phyloP scores from a whole-genome alignment of 1,284 basidiomycete species.

The Marasmius tenuissimus region DNA sequence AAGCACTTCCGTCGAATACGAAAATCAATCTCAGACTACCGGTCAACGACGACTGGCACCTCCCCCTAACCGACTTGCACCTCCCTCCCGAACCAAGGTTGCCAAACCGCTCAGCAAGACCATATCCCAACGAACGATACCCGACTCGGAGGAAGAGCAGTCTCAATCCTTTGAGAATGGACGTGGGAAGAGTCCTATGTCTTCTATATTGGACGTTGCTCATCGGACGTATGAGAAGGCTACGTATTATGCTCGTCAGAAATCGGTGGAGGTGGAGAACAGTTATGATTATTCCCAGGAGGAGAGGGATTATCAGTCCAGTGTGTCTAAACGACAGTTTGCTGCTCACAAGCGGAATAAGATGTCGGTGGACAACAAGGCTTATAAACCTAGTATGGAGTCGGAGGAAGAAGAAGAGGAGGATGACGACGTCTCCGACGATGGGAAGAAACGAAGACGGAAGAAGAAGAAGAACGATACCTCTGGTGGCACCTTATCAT shows the following conservation, averaged over 20 bases:
- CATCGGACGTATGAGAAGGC: constrained; percentile 49
- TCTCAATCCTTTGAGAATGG: constrained; percentile 27
- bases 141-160: constrained; percentile 67
- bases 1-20: constrained; percentile 77
- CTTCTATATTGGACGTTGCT: constrained; percentile 53
- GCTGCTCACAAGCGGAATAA: constrained; percentile 50
- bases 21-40: constrained; percentile 59
- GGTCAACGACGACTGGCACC: constrained; percentile 53
- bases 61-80: constrained; percentile 46
- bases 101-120: constrained; percentile 52
- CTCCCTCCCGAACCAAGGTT: constrained; percentile 26
- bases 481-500: constrained; percentile 54
- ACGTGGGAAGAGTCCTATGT: constrained; percentile 66
- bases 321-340: constrained; percentile 28
- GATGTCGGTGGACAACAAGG: constrained; percentile 75
- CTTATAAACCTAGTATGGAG: constrained; percentile 69
- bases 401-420: constrained; percentile 60
- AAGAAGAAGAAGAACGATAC: constrained; percentile 58
- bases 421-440: constrained; percentile 34
- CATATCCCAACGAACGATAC: constrained; percentile 47
- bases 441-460: constrained; percentile 41
- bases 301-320: constrained; percentile 56
- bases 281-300: constrained; percentile 80
- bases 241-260: constrained; percentile 60
- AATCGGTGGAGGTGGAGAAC: constrained; percentile 57